Evolutionary conservation across 2,329 filamentous ascomycete species (phyloP).

Genomic region (Botryotinia calthae): DNA sequence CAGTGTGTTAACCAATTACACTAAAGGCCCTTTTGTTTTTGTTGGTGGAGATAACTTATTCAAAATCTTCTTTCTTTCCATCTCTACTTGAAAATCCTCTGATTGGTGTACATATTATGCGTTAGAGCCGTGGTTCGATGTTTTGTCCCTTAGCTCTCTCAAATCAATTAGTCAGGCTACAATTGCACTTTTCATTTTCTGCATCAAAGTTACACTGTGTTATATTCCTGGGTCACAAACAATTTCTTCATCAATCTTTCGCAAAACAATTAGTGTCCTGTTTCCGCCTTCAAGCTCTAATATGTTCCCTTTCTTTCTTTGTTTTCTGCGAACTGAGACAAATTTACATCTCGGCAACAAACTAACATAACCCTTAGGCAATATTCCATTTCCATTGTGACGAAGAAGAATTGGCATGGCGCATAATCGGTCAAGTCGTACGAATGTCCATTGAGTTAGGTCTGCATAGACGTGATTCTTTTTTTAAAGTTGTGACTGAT

Average conservation of each 20-base stretch:
- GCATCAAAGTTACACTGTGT: neutral
- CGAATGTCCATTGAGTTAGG: conserved; percentile 79
- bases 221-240: neutral
- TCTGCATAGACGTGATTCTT: conserved; percentile 73
- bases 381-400: conserved; percentile 83
- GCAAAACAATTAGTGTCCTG: neutral
- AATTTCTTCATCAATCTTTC: neutral
- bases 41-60: neutral
- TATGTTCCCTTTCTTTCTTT: neutral
- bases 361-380: conserved; percentile 47
- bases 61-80: neutral
- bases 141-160: neutral
- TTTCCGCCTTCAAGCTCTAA: neutral
- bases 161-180: neutral
- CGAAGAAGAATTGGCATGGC: conserved; percentile 83
- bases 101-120: neutral
- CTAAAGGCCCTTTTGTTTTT: neutral
- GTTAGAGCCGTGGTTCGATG: neutral
- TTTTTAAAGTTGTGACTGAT: conserved; percentile 64
- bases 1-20: conserved; percentile 6
- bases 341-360: conserved; percentile 41
- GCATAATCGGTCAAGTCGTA: conserved; percentile 78
- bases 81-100: neutral
- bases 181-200: neutral
- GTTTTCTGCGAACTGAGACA: neutral